Conservation (phyloP, 2,329 filamentous ascomycete genomes). For the Fusarium pseudoanthophilum region DNA sequence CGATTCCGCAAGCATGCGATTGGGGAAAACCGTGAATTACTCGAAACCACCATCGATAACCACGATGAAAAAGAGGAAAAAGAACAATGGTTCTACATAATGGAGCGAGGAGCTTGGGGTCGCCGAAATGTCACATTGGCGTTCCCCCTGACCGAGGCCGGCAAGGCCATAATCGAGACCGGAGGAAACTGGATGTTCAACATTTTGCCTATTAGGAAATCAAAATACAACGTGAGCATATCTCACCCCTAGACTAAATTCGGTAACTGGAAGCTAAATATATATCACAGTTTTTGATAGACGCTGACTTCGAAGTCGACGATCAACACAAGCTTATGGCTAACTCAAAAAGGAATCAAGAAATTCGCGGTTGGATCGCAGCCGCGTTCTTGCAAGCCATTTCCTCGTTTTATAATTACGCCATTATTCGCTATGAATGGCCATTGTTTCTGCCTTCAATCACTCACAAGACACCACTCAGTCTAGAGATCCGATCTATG, state of each 20-base stretch:
- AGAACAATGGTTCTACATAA: fast-evolving
- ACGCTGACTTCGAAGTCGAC: not conserved
- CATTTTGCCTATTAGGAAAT: not conserved
- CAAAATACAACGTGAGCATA: not conserved
- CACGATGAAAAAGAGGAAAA: fast-evolving
- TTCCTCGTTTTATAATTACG: fast-evolving
- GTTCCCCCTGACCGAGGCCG: fast-evolving
- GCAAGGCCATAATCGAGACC: fast-evolving
- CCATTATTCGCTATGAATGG: not conserved
- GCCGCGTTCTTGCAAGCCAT: not conserved
- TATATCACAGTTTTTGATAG: not conserved
- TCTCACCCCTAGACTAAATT: fast-evolving
- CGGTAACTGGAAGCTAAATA: not conserved
- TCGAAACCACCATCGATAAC: fast-evolving
- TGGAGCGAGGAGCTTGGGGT: fast-evolving
- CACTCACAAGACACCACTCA: not conserved
- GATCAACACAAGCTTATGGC: not conserved
- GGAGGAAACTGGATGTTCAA: fast-evolving
- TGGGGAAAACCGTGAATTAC: not conserved
- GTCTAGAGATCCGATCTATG: not conserved
- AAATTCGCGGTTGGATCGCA: not conserved
- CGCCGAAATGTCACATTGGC: not conserved
- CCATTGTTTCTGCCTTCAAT: not conserved
- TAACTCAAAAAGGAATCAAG: not conserved
- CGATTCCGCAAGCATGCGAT: fast-evolving